phyloP scores from a whole-genome alignment of 495 filamentous ascomycete species.

The Penicillium coprophilum region DNA sequence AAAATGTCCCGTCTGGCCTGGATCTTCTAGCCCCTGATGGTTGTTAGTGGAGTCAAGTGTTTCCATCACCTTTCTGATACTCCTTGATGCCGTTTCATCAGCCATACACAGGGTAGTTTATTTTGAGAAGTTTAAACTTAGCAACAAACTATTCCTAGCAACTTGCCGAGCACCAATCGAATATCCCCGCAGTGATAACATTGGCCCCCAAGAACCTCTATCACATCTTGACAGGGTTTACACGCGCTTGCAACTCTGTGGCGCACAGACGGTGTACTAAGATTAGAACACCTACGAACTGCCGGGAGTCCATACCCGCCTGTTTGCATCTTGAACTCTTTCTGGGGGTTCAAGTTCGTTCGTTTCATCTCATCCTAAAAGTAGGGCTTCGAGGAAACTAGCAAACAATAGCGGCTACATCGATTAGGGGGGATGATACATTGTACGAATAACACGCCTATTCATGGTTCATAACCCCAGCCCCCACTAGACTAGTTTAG shows the following conservation, averaged over 20 bases:
- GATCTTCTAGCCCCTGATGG: conserved; percentile 2
- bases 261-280: conserved; percentile 14
- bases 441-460: background rate
- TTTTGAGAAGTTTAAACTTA: conserved; percentile 12
- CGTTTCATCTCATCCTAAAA: background rate
- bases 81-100: conserved; percentile 3
- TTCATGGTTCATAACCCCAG: background rate
- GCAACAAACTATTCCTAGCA: conserved; percentile 1
- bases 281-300: conserved; percentile 17
- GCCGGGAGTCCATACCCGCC: background rate
- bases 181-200: conserved; percentile 6
- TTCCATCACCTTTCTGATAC: background rate
- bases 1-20: background rate
- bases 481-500: background rate
- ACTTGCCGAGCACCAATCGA: conserved; percentile 1
- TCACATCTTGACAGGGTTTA: conserved; percentile 16
- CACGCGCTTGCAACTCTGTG: conserved; percentile 14
- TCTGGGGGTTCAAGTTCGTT: background rate
- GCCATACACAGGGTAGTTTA: conserved; percentile 11
- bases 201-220: conserved; percentile 10
- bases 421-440: background rate
- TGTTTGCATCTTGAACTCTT: background rate
- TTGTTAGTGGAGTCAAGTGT: background rate
- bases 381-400: background rate
- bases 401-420: background rate